phyloP scores from a whole-genome alignment of 2,329 filamentous ascomycete species.

The Leptographium radiaticola region DNA sequence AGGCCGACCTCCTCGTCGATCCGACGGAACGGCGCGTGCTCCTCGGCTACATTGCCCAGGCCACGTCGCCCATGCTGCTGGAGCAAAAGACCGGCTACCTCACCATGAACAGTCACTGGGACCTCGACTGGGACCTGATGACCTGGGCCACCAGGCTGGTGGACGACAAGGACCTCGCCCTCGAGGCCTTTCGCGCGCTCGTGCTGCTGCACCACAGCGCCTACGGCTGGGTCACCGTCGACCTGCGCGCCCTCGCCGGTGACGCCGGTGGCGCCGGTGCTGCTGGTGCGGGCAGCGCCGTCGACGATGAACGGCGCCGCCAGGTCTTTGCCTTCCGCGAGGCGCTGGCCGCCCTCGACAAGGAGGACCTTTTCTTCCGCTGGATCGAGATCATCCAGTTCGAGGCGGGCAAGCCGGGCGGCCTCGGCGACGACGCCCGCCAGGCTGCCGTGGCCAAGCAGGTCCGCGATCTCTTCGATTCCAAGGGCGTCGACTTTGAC shows the following conservation, averaged over 20 bases:
- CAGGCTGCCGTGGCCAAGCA: conserved; percentile 61
- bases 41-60: conserved; percentile 49
- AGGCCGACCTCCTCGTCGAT: conserved; percentile 38
- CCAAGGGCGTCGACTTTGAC: conserved; percentile 71
- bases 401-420: conserved; percentile 65
- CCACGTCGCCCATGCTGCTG: conserved; percentile 54
- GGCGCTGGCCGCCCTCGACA: conserved; percentile 59
- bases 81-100: conserved; percentile 76
- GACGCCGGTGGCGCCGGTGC: background rate
- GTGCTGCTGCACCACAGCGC: conserved; percentile 57
- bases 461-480: conserved; percentile 62
- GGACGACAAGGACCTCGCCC: conserved; percentile 42
- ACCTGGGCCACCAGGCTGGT: conserved; percentile 57
- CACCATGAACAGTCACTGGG: conserved; percentile 74
- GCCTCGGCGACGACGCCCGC: conserved; percentile 56
- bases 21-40: conserved; percentile 42
- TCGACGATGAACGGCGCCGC: conserved; percentile 49
- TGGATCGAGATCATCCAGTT: conserved; percentile 91
- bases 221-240: conserved; percentile 60
- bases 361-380: conserved; percentile 79
- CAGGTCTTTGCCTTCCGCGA: conserved; percentile 76
- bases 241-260: conserved; percentile 31
- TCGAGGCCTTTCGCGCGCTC: conserved; percentile 58
- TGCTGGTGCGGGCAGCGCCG: background rate
- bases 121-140: conserved; percentile 78